These are phyloP conservation scores for Yarrowia sp. DNA, from an alignment of 805 yeast genomes.

Conservation along the genomic window DNA sequence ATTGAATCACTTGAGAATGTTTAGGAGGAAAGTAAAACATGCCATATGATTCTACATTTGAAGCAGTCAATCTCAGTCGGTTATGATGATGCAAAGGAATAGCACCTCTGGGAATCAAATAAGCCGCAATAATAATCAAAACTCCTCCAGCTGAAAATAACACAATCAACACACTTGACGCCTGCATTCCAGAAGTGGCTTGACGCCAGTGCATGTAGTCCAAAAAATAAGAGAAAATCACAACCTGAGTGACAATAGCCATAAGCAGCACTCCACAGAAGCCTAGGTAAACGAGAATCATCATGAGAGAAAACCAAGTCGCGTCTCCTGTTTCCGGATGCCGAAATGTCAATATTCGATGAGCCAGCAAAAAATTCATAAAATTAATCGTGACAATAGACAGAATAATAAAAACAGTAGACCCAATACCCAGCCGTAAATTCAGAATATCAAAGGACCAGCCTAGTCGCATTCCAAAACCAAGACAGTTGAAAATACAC, in stretches of 20 bases:
- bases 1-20: constrained; percentile 43
- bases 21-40: constrained; percentile 52
- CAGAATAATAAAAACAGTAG: constrained; percentile 54
- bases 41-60: constrained; percentile 71
- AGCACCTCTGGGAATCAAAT: constrained; percentile 52
- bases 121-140: constrained; percentile 51
- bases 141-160: constrained; percentile 56
- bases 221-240: constrained; percentile 59
- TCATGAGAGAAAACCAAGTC: constrained; percentile 47
- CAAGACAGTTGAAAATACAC: constrained; percentile 53
- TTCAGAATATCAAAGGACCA: constrained; percentile 55
- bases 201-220: constrained; percentile 46
- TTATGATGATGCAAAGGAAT: constrained; percentile 35
- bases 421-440: constrained; percentile 52
- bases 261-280: constrained; percentile 59
- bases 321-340: constrained; percentile 69
- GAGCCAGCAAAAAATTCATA: constrained; percentile 63
- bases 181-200: constrained; percentile 55
- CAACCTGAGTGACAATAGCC: constrained; percentile 62
- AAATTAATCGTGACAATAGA: constrained; percentile 60
- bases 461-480: constrained; percentile 55
- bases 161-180: constrained; percentile 48
- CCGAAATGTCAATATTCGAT: constrained; percentile 71
- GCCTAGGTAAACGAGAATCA: constrained; percentile 51
- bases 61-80: constrained; percentile 52